Evolutionary conservation across 495 filamentous ascomycete species (phyloP), one percentile per base, ranked within the genome.

Genomic region (Amphirosellinia nigrospora): DNA sequence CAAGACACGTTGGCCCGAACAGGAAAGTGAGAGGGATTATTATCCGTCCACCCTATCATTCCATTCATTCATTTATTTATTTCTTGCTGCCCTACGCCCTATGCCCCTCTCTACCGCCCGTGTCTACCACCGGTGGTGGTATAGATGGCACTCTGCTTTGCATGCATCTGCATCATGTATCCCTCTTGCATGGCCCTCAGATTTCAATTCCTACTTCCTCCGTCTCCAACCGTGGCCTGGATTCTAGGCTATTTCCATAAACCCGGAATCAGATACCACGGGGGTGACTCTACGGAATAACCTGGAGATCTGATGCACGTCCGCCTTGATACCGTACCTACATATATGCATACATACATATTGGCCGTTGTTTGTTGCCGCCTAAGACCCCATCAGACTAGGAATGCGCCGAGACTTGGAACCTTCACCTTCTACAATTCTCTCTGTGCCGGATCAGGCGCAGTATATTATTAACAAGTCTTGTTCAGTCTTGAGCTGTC

Each of bases 101-200:
- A 32, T 52, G 21, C 32, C 34, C 19, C n/a, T 65, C 32, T 46
- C 36, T 16, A 3, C 9, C 45, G 21, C 8, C 39, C 23, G 21
- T 45, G 11, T 32, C 38, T 45, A 23, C 15, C 60, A n/a, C 39
- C 39, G 15, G 46, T 11, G 60, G 39, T 61, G 0, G 58, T 16
- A 61, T 61, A 36, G 39, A 63, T 66, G 36, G 21, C 30, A 43
- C 48, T 66, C 38, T 46, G 64, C 34, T 43, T 53, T 46, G 56
- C 56, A 21, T 62, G 56, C 45, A 30, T 69, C 66, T 62, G 66
- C 66, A 68, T 68, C n/a, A 43, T 61, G 41, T 48, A 61, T 21
- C 45, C 11, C 21, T 56, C 34, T 56, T 39, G 34, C 48, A 66
- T 56, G 13, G 38, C 64, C 60, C 60, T 45, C 41, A 30, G 19